These are phyloP conservation scores for Gnaphalium uliginosum DNA, from an alignment of 129 eudicot species.

Conservation along the genomic window DNA sequence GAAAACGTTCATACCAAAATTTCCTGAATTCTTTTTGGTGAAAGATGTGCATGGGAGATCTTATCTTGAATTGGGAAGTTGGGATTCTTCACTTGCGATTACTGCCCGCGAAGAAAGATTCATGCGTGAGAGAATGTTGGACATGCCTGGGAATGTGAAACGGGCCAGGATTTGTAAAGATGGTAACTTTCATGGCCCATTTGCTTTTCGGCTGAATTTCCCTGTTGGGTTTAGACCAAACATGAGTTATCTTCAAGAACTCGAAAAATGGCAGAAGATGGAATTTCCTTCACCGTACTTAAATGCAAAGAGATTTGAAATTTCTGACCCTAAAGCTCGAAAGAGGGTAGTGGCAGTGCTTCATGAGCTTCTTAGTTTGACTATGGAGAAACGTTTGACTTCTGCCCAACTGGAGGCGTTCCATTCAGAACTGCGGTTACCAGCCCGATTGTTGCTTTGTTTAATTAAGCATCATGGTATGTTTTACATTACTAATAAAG, in stretches of 20 bases:
- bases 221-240: slow-evolving; percentile 90
- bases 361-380: slow-evolving; percentile 87
- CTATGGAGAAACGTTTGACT: slow-evolving; percentile 83
- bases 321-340: slow-evolving; percentile 76
- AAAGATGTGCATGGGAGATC: slow-evolving; percentile 54
- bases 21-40: slow-evolving; percentile 61
- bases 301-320: slow-evolving; percentile 71
- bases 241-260: slow-evolving; percentile 72
- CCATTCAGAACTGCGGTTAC: slow-evolving; percentile 67
- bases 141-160: slow-evolving; percentile 23
- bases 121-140: slow-evolving; percentile 34
- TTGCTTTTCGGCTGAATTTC: slow-evolving; percentile 62
- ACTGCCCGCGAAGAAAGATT: slow-evolving; percentile 76
- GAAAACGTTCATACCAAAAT: slow-evolving; percentile 58
- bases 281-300: slow-evolving; percentile 88
- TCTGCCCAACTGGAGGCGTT: slow-evolving; percentile 78
- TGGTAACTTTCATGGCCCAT: slow-evolving; percentile 76
- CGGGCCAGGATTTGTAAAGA: slow-evolving; percentile 63
- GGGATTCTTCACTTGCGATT: slow-evolving; percentile 83
- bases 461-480: slow-evolving; percentile 87
- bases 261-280: slow-evolving; percentile 79
- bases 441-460: slow-evolving; percentile 76
- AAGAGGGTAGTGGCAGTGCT: slow-evolving; percentile 82
- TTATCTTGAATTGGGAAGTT: slow-evolving; percentile 59
- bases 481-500: slow-evolving; percentile 87